phyloP scores from a whole-genome alignment of 371 early-diverging fungal genomes.

The Massospora cicadina region DNA sequence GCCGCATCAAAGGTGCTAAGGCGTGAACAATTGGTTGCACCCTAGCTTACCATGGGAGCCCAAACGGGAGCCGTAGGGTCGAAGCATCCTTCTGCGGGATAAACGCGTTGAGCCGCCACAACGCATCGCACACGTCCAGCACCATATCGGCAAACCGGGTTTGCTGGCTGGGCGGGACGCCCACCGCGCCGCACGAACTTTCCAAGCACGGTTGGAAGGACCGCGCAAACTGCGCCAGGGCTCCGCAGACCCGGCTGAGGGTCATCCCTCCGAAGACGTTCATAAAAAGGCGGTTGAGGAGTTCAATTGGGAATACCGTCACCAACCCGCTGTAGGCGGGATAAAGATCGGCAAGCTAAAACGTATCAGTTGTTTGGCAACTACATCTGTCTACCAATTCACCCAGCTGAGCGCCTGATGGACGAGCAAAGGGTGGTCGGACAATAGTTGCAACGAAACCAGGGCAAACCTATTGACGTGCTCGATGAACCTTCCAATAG shows the following conservation, averaged over 20 bases:
- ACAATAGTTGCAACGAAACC: neutral
- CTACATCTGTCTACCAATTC: neutral
- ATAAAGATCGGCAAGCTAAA: neutral
- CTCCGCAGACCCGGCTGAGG: neutral
- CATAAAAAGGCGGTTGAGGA: neutral
- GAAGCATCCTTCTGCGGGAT: neutral
- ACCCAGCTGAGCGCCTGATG: neutral
- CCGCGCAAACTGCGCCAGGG: neutral
- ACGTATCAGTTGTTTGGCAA: neutral
- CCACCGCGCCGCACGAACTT: neutral
- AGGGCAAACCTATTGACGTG: neutral
- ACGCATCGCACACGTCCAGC: neutral
- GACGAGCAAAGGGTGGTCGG: neutral
- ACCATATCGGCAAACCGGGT: neutral
- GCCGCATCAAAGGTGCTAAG: neutral
- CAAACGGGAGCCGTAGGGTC: neutral
- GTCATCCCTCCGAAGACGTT: neutral
- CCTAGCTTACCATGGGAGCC: neutral
- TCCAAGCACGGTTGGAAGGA: neutral
- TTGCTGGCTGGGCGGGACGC: neutral
- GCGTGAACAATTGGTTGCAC: neutral
- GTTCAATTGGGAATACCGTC: neutral
- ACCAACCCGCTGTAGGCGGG: neutral
- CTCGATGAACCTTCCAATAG: neutral
- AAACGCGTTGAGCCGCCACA: neutral